Evolutionary conservation across 1,284 basidiomycete genomes (phyloP).

Genomic region (Marasmius tenuissimus): DNA sequence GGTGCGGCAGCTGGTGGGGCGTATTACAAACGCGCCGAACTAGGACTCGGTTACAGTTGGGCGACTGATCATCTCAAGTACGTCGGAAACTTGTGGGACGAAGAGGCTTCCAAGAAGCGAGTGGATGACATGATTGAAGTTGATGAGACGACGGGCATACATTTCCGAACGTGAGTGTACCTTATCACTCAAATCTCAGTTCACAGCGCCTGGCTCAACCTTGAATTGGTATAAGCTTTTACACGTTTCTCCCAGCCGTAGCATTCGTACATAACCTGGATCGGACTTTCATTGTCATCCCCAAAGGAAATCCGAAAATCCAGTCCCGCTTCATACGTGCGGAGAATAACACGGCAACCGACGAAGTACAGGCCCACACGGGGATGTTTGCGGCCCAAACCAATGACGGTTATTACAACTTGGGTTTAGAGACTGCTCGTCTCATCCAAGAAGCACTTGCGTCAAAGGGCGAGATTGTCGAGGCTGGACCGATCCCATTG

Average conservation of each 20-base stretch:
- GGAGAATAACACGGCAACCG: conserved; percentile 65
- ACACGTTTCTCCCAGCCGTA: conserved; percentile 69
- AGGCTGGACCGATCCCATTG: too few species aligned
- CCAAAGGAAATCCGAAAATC: conserved; percentile 51
- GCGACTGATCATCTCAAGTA: conserved; percentile 90
- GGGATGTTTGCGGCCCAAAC: conserved; percentile 83
- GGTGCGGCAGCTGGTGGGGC: conserved; percentile 85
- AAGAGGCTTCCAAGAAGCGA: conserved; percentile 59
- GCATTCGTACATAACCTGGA: conserved; percentile 49
- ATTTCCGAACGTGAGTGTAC: conserved; percentile 71
- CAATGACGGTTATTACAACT: conserved; percentile 90
- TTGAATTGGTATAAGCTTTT: conserved; percentile 54
- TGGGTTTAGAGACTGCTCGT: conserved; percentile 70
- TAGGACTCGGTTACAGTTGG: conserved; percentile 74
- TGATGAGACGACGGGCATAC: conserved; percentile 59
- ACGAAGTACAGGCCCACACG: conserved; percentile 87
- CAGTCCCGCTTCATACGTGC: conserved; percentile 60
- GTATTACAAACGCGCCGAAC: conserved; percentile 75
- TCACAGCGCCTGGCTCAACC: neutral
- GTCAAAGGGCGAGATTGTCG: neutral
- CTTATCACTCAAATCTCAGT: neutral
- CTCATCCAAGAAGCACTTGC: conserved; percentile 56
- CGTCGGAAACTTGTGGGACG: conserved; percentile 87
- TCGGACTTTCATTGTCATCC: conserved; percentile 79
- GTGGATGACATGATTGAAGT: conserved; percentile 63